Evolutionary conservation across 73 alveolate genomes (phyloP).

Genomic region (Paraurostyla sp.): DNA sequence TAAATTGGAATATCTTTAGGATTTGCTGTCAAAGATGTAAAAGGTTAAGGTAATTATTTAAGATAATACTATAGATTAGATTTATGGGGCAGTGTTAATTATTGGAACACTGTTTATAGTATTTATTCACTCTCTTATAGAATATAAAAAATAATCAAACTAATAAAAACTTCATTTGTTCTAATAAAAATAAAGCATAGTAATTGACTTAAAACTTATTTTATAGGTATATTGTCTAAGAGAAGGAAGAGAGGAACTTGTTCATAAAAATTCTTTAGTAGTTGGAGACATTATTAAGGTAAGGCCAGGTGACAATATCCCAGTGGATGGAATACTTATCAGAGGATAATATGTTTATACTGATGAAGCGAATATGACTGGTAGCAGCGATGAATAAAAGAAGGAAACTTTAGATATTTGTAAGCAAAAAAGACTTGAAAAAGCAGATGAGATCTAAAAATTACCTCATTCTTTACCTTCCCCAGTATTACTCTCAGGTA

Average conservation of each 20-base stretch:
- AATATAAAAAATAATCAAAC: too few relatives aligned
- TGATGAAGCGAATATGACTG: slow-evolving; percentile 91
- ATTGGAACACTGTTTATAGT: too few relatives aligned
- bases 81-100: too few relatives aligned
- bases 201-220: not conserved
- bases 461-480: slow-evolving; percentile 69
- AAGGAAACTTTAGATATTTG: slow-evolving; percentile 70
- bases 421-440: slow-evolving; percentile 60
- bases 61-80: too few relatives aligned
- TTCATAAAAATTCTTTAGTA: slow-evolving; percentile 86
- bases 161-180: too few relatives aligned
- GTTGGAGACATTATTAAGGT: slow-evolving; percentile 96
- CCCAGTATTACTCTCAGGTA: slow-evolving; percentile 71
- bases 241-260: slow-evolving; percentile 81
- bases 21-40: too few relatives aligned
- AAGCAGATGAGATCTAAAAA: slow-evolving; percentile 50
- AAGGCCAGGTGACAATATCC: slow-evolving; percentile 96
- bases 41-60: too few relatives aligned
- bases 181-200: not conserved
- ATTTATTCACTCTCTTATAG: too few relatives aligned
- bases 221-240: slow-evolving; percentile 80
- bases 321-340: slow-evolving; percentile 90
- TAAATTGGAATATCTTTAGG: too few relatives aligned
- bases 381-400: slow-evolving; percentile 79
- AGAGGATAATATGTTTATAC: slow-evolving; percentile 50